Base-by-base conservation (phyloP, 106 monocot genomes). In the Dioscorea zingiberensis region DNA sequence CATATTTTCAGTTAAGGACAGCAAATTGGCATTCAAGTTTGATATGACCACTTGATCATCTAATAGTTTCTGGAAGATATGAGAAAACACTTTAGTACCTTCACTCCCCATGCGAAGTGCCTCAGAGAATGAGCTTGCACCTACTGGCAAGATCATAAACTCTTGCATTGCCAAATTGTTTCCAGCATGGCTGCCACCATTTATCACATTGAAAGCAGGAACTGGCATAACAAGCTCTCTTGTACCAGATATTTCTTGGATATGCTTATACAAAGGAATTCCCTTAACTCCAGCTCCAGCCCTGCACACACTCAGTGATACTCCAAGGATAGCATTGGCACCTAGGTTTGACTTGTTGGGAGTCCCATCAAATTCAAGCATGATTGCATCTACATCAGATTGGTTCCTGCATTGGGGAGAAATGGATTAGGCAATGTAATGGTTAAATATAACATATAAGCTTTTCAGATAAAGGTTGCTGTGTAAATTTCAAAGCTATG, bases 141-240 rank as follows among this genome's bases (percentile, higher is more conserved):
- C 94, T 23, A 95, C 91, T 25, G 94, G 94, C 56, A 95, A 60
- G 73, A 95, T 91, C 94, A 95, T 95, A 61, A 95, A 95, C 69
- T 95, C 94, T 69, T 95, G 94, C 94, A 95, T 95, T 60, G 94
- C 94, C 44, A 95, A 72, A 83, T 85, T 95, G 58, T 95, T 95
- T 55, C 94, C 94, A 46, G 94, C 94, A 83, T 95, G 94, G 58
- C 91, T 95, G 14, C 94, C 94, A 22, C 94, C 94, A 72, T 95
- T 95, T 70, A 95, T 95, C 49, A 95, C 94, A 77, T 95, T 95
- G 66, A 95, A 95, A 71, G 94, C 94, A 58, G 94, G 94, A 47
- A 95, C 94, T 13, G 94, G 94, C 91, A 95, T 95, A 59, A 95
- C 87, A 63, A 95, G 91, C 48, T 87, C 86, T 62, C 85, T 91